Evolutionary conservation across 2,329 filamentous ascomycete genomes (phyloP).

Genomic region (Ceratocystis ficicola): DNA sequence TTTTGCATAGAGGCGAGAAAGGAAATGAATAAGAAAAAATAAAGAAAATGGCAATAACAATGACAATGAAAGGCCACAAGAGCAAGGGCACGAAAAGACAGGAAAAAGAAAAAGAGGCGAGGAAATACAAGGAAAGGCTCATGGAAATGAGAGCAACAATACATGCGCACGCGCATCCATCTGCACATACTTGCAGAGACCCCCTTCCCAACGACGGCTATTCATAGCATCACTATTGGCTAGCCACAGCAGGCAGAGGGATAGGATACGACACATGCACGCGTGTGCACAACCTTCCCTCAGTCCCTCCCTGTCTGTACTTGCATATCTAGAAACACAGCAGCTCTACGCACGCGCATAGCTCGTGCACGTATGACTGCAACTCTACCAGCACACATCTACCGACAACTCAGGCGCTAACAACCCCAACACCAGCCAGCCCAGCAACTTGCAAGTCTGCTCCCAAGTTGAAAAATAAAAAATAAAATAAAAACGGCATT

Average conservation of each 20-base stretch:
- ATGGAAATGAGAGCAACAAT: neutral
- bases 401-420: neutral
- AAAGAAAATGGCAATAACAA: neutral
- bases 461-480: too few species aligned
- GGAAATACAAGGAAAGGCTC: neutral
- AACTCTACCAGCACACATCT: neutral
- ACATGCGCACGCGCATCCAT: neutral
- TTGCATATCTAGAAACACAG: conserved; percentile 4
- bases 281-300: neutral
- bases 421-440: neutral
- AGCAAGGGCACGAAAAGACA: neutral
- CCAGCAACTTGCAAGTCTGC: too few species aligned
- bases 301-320: neutral
- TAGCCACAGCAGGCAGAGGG: too few species aligned
- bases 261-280: neutral
- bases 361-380: neutral
- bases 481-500: too few species aligned
- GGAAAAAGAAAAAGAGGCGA: neutral
- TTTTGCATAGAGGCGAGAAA: conserved; percentile 8
- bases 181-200: neutral
- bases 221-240: conserved; percentile 2
- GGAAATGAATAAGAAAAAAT: conserved; percentile 5
- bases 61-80: neutral
- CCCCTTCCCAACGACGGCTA: neutral
- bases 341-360: neutral